These are phyloP conservation scores for Allium sativum DNA, from an alignment of 106 monocot species.

Conservation along the genomic window DNA sequence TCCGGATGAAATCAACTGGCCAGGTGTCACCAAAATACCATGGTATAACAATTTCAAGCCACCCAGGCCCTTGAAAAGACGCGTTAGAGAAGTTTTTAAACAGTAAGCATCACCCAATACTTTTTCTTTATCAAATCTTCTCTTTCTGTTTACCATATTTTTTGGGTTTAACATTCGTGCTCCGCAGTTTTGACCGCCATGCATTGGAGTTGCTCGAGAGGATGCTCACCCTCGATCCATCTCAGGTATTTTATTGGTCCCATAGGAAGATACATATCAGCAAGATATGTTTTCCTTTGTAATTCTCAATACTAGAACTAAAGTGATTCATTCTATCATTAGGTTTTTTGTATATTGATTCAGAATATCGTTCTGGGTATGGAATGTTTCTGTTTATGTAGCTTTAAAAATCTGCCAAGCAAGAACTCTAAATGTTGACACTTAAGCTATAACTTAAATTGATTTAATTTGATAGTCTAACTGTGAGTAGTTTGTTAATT, in stretches of 20 bases:
- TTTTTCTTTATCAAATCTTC: background rate
- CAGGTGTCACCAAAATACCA: conserved; percentile 85
- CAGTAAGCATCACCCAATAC: conserved; percentile 40
- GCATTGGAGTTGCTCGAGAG: conserved; percentile 87
- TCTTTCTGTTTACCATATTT: background rate
- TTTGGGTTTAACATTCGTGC: background rate
- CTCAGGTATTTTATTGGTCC: conserved; percentile 36
- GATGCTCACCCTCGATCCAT: conserved; percentile 93
- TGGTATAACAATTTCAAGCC: conserved; percentile 95
- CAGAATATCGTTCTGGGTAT: no score
- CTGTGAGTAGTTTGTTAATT: no score
- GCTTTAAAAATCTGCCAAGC: no score
- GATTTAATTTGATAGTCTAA: no score
- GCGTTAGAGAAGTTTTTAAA: conserved; percentile 77
- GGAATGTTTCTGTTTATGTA: no score
- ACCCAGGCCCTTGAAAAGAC: conserved; percentile 65
- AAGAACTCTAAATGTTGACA: no score
- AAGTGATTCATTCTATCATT: no score
- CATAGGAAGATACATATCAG: background rate
- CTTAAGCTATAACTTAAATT: no score
- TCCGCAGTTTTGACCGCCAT: conserved; percentile 83
- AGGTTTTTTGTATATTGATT: no score
- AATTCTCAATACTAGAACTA: no score
- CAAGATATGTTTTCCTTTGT: no score
- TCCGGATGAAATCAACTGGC: conserved; percentile 92